Conservation (phyloP, 179 eudicot species). For the Nepenthes alata region DNA sequence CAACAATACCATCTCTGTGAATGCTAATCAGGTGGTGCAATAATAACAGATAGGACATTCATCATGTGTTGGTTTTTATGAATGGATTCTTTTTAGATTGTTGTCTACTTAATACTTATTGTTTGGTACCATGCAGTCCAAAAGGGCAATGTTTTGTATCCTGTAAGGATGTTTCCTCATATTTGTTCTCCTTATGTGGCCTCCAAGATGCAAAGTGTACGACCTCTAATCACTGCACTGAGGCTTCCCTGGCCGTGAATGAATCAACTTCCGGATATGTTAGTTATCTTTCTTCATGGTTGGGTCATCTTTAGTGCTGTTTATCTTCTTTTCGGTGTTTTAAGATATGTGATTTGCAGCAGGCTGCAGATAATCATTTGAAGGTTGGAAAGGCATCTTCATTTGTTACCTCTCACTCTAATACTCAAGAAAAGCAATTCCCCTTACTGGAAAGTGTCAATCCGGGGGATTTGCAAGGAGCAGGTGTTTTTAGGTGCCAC, state of each 20-base stretch:
- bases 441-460: conserved; percentile 16
- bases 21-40: no score
- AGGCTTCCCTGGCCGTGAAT: conserved; percentile 13
- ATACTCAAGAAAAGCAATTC: conserved; percentile 28
- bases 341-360: conserved; percentile 12
- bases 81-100: not conserved
- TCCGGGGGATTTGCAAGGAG: conserved; percentile 16
- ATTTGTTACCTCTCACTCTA: conserved; percentile 11
- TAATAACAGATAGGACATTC: no score
- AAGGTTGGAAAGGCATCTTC: conserved; percentile 15
- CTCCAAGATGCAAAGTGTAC: conserved; percentile 27
- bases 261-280: conserved; percentile 29
- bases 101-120: conserved; percentile 16
- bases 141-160: conserved; percentile 65
- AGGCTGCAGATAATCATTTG: conserved; percentile 29
- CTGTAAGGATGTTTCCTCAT: conserved; percentile 81
- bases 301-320: not conserved
- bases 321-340: conserved; percentile 6
- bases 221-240: conserved; percentile 16
- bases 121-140: conserved; percentile 51
- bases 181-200: conserved; percentile 61
- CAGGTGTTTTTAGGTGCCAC: conserved; percentile 37
- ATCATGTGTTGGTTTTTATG: not conserved
- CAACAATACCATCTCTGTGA: no score
- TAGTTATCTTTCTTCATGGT: conserved; percentile 17